Evolutionary conservation across 306 rosid species (phyloP).

Genomic region (Cicer cuneatum): DNA sequence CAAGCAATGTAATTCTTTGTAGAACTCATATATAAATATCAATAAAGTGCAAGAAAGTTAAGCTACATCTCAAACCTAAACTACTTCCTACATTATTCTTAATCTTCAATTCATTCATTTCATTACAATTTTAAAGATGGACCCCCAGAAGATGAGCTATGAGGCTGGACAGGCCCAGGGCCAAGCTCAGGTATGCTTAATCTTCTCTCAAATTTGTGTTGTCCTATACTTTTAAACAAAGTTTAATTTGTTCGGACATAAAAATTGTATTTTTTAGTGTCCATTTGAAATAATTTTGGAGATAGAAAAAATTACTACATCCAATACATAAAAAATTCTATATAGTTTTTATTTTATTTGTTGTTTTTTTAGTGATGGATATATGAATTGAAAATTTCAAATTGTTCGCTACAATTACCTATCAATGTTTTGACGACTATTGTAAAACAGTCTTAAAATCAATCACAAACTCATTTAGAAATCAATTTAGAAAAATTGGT

Average conservation of each 20-base stretch:
- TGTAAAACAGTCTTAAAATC: background rate
- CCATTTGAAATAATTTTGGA: background rate
- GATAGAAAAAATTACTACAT: background rate
- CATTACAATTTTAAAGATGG: constrained; percentile 49
- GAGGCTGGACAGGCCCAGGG: constrained; percentile 72
- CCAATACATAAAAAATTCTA: background rate
- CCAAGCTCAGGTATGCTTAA: constrained; percentile 56
- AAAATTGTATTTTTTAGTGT: background rate
- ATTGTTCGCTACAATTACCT: background rate
- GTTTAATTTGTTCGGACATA: background rate
- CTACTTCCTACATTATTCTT: constrained; percentile 25
- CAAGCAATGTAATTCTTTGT: background rate
- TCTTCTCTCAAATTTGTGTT: background rate
- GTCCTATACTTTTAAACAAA: too few relatives aligned
- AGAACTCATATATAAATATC: constrained; percentile 39
- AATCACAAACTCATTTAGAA: background rate
- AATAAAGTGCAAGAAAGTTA: background rate
- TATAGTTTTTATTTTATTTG: too few relatives aligned
- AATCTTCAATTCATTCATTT: constrained; percentile 25
- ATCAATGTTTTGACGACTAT: background rate
- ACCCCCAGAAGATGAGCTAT: constrained; percentile 51
- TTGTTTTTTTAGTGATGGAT: background rate
- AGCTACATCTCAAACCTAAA: constrained; percentile 33
- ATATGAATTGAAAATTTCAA: background rate
- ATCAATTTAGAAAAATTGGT: background rate